Conservation (phyloP, 495 filamentous ascomycete genomes). For the Daldinia grandis region DNA sequence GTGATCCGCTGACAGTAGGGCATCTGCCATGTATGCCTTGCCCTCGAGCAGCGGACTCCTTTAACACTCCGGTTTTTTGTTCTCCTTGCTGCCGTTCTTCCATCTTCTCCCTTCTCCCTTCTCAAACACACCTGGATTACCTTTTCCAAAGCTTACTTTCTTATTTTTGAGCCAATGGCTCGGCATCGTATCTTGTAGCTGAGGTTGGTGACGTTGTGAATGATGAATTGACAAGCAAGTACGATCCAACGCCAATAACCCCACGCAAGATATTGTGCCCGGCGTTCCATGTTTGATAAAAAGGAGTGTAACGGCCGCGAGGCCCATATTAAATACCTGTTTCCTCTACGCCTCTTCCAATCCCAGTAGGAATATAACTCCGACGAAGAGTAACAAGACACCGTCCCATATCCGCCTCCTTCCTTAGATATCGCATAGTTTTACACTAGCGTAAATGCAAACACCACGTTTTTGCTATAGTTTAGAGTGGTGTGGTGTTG, state of each 20-base stretch:
- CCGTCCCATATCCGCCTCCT: slow-evolving; percentile 18
- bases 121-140: slow-evolving; percentile 26
- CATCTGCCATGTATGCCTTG: slow-evolving; percentile 25
- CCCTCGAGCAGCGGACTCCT: slow-evolving; percentile 27
- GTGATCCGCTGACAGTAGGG: slow-evolving; percentile 25
- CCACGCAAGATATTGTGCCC: slow-evolving; percentile 31
- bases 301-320: slow-evolving; percentile 44
- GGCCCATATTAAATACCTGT: slow-evolving; percentile 44
- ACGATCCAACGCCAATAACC: slow-evolving; percentile 46
- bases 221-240: slow-evolving; percentile 31
- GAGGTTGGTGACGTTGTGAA: slow-evolving; percentile 30
- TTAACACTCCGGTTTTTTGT: slow-evolving; percentile 34
- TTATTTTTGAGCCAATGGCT: slow-evolving; percentile 18
- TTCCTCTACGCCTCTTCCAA: slow-evolving; percentile 42
- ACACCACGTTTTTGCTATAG: slow-evolving; percentile 18
- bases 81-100: slow-evolving; percentile 22
- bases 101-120: slow-evolving; percentile 14
- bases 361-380: slow-evolving; percentile 38
- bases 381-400: slow-evolving; percentile 38
- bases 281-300: slow-evolving; percentile 28
- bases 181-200: slow-evolving; percentile 26
- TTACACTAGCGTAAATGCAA: slow-evolving; percentile 16
- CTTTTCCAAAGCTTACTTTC: slow-evolving; percentile 28
- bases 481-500: slow-evolving; percentile 12
- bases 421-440: slow-evolving; percentile 19